Conservation (phyloP, 352 stramenopile species). For the Globisporangium splendens region DNA sequence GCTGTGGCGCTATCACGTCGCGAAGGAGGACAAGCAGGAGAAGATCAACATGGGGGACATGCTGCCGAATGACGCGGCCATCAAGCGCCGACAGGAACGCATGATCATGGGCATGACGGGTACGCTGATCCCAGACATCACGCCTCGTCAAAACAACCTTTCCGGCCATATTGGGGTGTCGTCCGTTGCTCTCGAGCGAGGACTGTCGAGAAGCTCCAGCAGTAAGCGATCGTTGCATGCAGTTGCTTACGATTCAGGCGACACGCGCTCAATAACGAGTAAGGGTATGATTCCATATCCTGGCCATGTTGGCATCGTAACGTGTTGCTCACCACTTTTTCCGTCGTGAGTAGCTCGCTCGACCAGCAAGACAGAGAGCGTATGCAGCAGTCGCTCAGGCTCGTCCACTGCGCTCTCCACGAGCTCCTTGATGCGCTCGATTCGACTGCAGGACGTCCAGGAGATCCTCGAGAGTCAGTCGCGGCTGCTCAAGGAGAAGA, state of each 20-base stretch:
- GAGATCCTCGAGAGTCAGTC: constrained; percentile 37
- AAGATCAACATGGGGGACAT: constrained; percentile 36
- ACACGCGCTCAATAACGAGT: background rate
- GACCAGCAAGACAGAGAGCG: constrained; percentile 7
- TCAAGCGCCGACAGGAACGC: constrained; percentile 31
- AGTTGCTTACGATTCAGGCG: background rate
- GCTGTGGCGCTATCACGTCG: constrained; percentile 46
- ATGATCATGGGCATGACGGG: constrained; percentile 50
- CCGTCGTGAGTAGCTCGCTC: background rate
- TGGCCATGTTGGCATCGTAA: no score
- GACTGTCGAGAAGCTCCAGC: constrained; percentile 8
- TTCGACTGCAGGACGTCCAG: constrained; percentile 33
- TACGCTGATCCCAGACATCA: constrained; percentile 42
- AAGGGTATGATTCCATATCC: background rate
- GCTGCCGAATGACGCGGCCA: constrained; percentile 17
- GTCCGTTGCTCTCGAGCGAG: background rate
- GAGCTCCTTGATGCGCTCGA: constrained; percentile 19
- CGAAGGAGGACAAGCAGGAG: constrained; percentile 44
- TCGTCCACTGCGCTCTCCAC: constrained; percentile 11
- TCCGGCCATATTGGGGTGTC: no score
- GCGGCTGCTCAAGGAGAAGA: constrained; percentile 24
- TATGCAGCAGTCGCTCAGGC: background rate
- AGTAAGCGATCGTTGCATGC: constrained; percentile 1
- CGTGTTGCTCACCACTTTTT: background rate
- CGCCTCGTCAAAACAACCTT: constrained; percentile 21